phyloP scores from a whole-genome alignment of 2,329 filamentous ascomycete species.

The Colletotrichum camelliae region DNA sequence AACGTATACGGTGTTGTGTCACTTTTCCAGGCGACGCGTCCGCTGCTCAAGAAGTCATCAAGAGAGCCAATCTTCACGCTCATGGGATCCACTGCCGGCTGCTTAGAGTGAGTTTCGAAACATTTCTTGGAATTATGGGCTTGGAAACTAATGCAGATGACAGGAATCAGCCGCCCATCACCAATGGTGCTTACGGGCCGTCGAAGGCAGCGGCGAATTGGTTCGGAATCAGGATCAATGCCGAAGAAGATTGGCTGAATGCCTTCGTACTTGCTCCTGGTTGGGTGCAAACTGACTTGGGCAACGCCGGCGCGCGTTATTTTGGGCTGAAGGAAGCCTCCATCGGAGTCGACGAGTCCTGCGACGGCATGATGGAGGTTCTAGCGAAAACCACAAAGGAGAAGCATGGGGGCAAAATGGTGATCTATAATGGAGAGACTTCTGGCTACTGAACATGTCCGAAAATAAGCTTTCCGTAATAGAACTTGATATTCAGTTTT shows the following conservation, averaged over 20 bases:
- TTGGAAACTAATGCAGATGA: background rate
- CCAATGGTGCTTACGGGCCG: constrained; percentile 1
- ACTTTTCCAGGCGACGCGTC: constrained; percentile 27
- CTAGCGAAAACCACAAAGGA: constrained; percentile 21
- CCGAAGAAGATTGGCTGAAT: constrained; percentile 6
- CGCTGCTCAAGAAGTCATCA: constrained; percentile 27
- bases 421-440: constrained; percentile 18
- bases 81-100: background rate
- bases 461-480: background rate
- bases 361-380: constrained; percentile 6
- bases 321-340: background rate
- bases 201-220: background rate
- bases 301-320: background rate
- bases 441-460: background rate
- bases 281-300: constrained; percentile 2
- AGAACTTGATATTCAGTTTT: background rate
- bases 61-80: background rate
- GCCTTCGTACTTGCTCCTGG: background rate
- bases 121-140: too few relatives aligned
- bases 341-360: background rate
- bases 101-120: background rate
- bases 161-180: background rate
- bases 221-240: constrained; percentile 1
- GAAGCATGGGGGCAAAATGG: constrained; percentile 27
- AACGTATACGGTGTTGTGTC: constrained; percentile 34